phyloP scores from a whole-genome alignment of 2,329 filamentous ascomycete genomes.

The Raffaelea arxii region DNA sequence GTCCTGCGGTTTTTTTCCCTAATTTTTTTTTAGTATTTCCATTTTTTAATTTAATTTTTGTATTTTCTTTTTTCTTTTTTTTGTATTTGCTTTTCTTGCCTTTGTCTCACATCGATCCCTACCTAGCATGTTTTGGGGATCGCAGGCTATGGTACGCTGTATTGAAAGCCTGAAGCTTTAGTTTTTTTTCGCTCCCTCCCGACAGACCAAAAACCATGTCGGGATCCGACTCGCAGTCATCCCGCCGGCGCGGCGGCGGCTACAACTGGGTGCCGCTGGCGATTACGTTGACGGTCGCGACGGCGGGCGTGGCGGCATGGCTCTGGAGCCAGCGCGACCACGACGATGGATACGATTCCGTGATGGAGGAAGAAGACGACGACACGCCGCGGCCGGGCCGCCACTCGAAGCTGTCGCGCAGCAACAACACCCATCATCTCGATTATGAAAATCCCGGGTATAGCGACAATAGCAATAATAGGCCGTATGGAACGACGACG shows the following conservation, averaged over 20 bases:
- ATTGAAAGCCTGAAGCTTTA: too few species aligned
- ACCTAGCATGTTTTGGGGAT: too few species aligned
- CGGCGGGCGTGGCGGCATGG: conserved; percentile 81
- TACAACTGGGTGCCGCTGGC: conserved; percentile 85
- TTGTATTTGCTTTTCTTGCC: background rate
- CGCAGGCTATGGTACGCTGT: too few species aligned
- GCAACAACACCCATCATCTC: conserved; percentile 32
- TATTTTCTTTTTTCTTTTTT: background rate
- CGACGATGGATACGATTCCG: conserved; percentile 58
- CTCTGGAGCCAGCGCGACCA: conserved; percentile 83
- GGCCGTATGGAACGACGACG: conserved; percentile 24
- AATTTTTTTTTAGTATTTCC: background rate
- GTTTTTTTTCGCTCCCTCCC: too few species aligned
- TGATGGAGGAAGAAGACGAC: conserved; percentile 37
- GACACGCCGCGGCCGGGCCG: conserved; percentile 13
- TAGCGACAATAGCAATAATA: conserved; percentile 42
- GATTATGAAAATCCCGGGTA: conserved; percentile 40
- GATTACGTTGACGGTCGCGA: conserved; percentile 78
- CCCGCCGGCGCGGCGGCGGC: conserved; percentile 54
- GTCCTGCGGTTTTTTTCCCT: background rate
- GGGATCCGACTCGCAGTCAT: conserved; percentile 43
- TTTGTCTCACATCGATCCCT: too few species aligned
- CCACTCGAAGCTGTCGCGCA: background rate
- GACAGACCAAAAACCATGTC: too few species aligned
- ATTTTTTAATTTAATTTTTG: background rate